Base-by-base conservation (phyloP, 495 filamentous ascomycete genomes). In the Haplographium delicatum region DNA sequence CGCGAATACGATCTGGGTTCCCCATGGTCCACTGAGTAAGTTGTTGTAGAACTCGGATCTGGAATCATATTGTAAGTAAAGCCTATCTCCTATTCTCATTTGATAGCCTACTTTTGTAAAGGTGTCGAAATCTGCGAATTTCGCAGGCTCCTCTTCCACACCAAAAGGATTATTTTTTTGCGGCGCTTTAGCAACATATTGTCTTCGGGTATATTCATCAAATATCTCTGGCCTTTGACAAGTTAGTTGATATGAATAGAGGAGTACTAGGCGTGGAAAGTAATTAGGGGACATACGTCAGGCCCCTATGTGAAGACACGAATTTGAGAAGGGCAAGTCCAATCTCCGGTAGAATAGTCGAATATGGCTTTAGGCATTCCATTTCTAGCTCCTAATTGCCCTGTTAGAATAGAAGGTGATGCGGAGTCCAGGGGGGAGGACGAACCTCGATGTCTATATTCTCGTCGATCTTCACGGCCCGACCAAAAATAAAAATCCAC, bases 181-280 rank as follows among this genome's bases (percentile, higher is more conserved):
- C 23, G 89, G 84, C 3, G 88, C 86, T 70, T 90, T 95, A 23
- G 82, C 82, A 56, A 86, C 69, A 68, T 89, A 98, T 67, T 96
- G 91, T 44, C 89, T 82, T 55, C 89, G 82, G 39, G 91, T 88
- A 53, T 96, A 95, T 63, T 97, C 90, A 63, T 97, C 89, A 57
- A 97, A 97, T 39, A 91, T 80, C 6, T 91, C 91, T 20, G 74
- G 82, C 2, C 91, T 96, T 55, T 3, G 13, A 33, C 49, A 54
- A 35, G 35, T 49, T 26, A 51, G 57, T 28, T 13, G 13, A 27
- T n/a, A n/a, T n/a, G n/a, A n/a, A n/a, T n/a, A n/a, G n/a, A n/a
- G n/a, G n/a, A n/a, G n/a, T n/a, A n/a, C n/a, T n/a, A n/a, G 7
- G 44, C 0, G 42, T 27, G 34, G 44, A 27, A 39, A 38, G 26